These are phyloP conservation scores for Clitocybe nebularis DNA, from an alignment of 1,284 basidiomycete genomes.

Conservation along the genomic window DNA sequence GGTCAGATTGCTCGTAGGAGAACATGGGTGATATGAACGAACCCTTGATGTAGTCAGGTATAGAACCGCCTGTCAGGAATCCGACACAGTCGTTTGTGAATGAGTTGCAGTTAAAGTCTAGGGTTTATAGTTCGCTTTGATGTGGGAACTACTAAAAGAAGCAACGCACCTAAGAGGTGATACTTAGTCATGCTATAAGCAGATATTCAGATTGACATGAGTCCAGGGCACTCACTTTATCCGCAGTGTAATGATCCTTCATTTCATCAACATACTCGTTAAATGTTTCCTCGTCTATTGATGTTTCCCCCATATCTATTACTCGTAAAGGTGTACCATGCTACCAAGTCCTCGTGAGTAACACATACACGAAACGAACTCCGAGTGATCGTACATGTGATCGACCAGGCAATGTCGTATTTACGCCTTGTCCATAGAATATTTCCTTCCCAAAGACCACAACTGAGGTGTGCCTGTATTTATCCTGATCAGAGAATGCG, in stretches of 20 bases:
- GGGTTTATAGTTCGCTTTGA: conserved; percentile 4
- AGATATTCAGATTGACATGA: conserved; percentile 2
- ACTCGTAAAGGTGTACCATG: conserved; percentile 77
- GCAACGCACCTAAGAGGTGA: conserved; percentile 71
- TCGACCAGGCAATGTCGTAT: conserved; percentile 58
- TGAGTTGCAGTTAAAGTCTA: conserved; percentile 87
- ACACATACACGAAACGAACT: neutral
- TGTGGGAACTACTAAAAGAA: too few species aligned
- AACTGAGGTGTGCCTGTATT: conserved; percentile 79
- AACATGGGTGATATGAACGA: conserved; percentile 3
- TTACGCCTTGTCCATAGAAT: conserved; percentile 88
- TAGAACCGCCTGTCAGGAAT: conserved; percentile 76
- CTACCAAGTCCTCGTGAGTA: conserved; percentile 29
- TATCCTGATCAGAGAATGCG: conserved; percentile 10
- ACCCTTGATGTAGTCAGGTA: conserved; percentile 80
- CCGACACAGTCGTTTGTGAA: conserved; percentile 87
- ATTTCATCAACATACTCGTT: conserved; percentile 77
- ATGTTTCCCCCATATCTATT: conserved; percentile 79
- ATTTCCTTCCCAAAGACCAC: conserved; percentile 84
- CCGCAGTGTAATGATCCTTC: conserved; percentile 77
- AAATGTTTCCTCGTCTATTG: conserved; percentile 81
- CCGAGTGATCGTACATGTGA: conserved; percentile 60
- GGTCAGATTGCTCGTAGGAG: conserved; percentile 2
- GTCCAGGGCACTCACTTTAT: conserved; percentile 76
- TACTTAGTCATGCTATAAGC: conserved; percentile 47